Conservation (phyloP, 345 rosid genomes). For the Salix suchowensis region DNA sequence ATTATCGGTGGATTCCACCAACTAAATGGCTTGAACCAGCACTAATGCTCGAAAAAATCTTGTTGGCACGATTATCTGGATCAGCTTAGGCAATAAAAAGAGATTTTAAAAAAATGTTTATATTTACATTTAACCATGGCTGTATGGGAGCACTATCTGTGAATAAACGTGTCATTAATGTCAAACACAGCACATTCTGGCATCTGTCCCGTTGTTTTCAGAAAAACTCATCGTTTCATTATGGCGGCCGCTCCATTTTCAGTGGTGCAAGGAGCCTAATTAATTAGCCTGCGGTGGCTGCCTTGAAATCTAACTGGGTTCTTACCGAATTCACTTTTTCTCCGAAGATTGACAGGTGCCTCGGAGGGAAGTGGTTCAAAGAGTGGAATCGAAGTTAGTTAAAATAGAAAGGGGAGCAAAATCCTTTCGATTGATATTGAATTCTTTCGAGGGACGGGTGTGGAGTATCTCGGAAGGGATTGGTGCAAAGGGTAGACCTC, state of each 20-base stretch:
- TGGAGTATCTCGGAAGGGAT: constrained; percentile 32
- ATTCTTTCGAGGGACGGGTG: background rate
- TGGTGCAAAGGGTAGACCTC: constrained; percentile 34
- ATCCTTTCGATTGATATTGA: background rate
- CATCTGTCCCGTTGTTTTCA: background rate
- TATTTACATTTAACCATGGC: no score
- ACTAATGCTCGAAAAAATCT: no score
- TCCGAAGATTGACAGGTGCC: constrained; percentile 19
- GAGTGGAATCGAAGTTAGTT: constrained; percentile 47
- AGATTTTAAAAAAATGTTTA: no score
- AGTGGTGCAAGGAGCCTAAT: constrained; percentile 17
- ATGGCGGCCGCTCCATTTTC: background rate
- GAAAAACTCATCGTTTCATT: background rate
- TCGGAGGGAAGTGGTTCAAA: constrained; percentile 38
- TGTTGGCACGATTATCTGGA: no score
- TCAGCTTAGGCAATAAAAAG: no score
- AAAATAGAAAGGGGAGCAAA: background rate
- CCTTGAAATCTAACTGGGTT: constrained; percentile 2
- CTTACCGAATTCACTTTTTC: constrained; percentile 9
- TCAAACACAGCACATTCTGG: background rate
- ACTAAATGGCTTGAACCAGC: no score
- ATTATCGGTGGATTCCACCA: background rate
- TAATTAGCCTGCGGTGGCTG: background rate
- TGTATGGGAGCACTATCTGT: no score
- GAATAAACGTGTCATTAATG: background rate